Evolutionary conservation across 2,329 filamentous ascomycete species (phyloP).

Genomic region (Colletotrichum lini): DNA sequence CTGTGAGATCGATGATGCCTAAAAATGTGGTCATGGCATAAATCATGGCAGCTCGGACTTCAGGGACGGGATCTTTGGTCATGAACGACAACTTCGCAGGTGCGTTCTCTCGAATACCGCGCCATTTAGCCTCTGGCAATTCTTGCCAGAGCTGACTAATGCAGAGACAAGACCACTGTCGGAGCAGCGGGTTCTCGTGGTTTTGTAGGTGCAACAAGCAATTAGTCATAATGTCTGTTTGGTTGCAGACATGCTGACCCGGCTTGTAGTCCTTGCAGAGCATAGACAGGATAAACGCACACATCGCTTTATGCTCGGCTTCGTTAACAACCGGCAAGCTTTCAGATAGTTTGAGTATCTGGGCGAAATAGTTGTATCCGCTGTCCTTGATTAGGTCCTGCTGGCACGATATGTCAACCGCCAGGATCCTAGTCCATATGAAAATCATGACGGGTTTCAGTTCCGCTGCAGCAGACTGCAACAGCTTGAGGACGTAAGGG

Average conservation of each 20-base stretch:
- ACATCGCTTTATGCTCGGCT: conserved; percentile 97
- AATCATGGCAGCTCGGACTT: conserved; percentile 93
- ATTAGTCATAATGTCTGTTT: conserved; percentile 89
- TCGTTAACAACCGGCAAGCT: conserved; percentile 88
- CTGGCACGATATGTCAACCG: conserved; percentile 94
- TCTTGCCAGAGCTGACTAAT: conserved; percentile 95
- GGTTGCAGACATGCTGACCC: conserved; percentile 91
- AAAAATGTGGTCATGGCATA: conserved; percentile 95
- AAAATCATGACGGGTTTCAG: conserved; percentile 99
- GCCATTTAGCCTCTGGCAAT: conserved; percentile 93
- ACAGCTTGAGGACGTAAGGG: conserved; percentile 95
- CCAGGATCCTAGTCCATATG: conserved; percentile 96
- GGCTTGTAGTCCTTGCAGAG: conserved; percentile 96
- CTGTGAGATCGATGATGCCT: conserved; percentile 91
- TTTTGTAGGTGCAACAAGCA: conserved; percentile 89
- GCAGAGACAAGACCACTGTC: conserved; percentile 97
- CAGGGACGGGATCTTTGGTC: conserved; percentile 87
- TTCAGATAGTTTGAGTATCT: conserved; percentile 88
- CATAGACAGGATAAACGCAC: conserved; percentile 96
- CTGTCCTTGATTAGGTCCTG: conserved; percentile 96
- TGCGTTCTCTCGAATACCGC: conserved; percentile 90
- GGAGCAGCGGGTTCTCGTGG: conserved; percentile 86
- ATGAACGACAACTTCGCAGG: conserved; percentile 85
- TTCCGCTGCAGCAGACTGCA: conserved; percentile 95
- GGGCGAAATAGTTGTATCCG: conserved; percentile 96